phyloP scores from a whole-genome alignment of 164 flowering plant genomes.

The Vitis rotundifolia region DNA sequence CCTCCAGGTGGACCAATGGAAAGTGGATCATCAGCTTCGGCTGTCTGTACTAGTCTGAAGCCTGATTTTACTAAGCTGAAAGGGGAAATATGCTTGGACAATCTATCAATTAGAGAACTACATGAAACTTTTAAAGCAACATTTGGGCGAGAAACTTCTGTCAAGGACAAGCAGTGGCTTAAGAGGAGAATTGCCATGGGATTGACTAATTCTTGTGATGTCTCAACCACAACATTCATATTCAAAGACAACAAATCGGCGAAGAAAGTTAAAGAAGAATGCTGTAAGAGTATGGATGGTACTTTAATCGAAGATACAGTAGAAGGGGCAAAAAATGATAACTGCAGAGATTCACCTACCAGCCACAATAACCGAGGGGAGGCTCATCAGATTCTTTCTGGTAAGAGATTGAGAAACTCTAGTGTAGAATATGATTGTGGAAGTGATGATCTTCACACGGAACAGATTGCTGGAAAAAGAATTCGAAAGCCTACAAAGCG shows the following conservation, averaged over 20 bases:
- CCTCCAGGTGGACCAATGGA: slow-evolving; percentile 22
- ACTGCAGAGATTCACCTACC: slow-evolving; percentile 22
- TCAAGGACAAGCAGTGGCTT: slow-evolving; percentile 94
- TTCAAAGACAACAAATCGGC: slow-evolving; percentile 56
- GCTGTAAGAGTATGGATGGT: slow-evolving; percentile 19
- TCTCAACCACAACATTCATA: slow-evolving; percentile 57
- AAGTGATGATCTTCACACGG: slow-evolving; percentile 41
- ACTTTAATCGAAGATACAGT: slow-evolving; percentile 10
- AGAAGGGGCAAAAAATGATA: slow-evolving; percentile 18
- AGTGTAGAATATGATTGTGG: slow-evolving; percentile 24
- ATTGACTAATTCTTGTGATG: slow-evolving; percentile 82
- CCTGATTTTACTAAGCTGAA: slow-evolving; percentile 66
- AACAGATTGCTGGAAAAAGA: slow-evolving; percentile 65
- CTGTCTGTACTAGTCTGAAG: slow-evolving; percentile 25
- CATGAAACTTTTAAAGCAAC: slow-evolving; percentile 87
- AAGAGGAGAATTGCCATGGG: slow-evolving; percentile 95
- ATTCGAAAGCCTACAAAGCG: slow-evolving; percentile 87
- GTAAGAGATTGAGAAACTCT: slow-evolving; percentile 29
- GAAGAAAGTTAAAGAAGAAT: slow-evolving; percentile 35
- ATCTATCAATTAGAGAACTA: slow-evolving; percentile 77
- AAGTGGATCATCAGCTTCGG: slow-evolving; percentile 38
- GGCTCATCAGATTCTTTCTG: slow-evolving; percentile 26
- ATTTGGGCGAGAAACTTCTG: slow-evolving; percentile 90
- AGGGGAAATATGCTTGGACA: slow-evolving; percentile 79
- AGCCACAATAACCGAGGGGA: slow-evolving; percentile 20